Percentiles rank a stretch among this genome's conserved stretches.
Conservation (phyloP, 2,329 filamentous ascomycete species). For the Claviceps sp. region DNA sequence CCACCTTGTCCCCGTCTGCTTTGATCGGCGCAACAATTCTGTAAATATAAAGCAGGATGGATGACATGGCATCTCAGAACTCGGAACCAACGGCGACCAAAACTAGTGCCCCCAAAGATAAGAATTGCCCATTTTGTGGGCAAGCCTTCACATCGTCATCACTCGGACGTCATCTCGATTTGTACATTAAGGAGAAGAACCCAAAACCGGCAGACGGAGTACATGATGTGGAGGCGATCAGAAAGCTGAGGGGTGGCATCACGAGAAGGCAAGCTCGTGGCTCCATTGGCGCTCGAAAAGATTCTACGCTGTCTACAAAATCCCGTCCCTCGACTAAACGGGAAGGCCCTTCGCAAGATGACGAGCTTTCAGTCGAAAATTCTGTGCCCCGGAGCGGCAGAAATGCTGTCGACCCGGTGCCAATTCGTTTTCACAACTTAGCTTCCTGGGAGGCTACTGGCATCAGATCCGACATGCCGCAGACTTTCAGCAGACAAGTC, state of each 20-base stretch:
- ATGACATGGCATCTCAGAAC: constrained; percentile 18
- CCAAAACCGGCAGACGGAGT: constrained; percentile 76
- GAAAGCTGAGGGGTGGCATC: constrained; percentile 68
- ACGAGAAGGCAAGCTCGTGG: constrained; percentile 71
- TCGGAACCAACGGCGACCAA: constrained; percentile 27
- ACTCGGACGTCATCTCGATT: constrained; percentile 81
- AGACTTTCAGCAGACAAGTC: constrained; percentile 35
- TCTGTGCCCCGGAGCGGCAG: constrained; percentile 28
- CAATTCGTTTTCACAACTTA: constrained; percentile 41
- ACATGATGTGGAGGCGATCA: constrained; percentile 82
- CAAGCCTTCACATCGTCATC: constrained; percentile 90
- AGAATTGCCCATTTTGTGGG: constrained; percentile 74
- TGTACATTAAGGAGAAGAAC: constrained; percentile 90
- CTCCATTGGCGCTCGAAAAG: constrained; percentile 43
- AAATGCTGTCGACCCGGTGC: constrained; percentile 30
- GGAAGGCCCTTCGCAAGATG: constrained; percentile 26
- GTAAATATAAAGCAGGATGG: constrained; percentile 12
- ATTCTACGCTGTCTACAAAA: constrained; percentile 44
- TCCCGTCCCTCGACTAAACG: constrained; percentile 28
- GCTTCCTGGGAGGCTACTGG: constrained; percentile 65
- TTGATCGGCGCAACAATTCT: background rate
- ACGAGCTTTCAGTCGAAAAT: constrained; percentile 23
- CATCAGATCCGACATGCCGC: constrained; percentile 34
- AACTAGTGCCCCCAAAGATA: constrained; percentile 57
- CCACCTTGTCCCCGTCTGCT: background rate